A percentile compares a stretch with the other conserved stretches of the same genome.
Evolutionary conservation across 768 basidiomycete genomes (phyloP).

Genomic region (Leccinum fibrillosum): DNA sequence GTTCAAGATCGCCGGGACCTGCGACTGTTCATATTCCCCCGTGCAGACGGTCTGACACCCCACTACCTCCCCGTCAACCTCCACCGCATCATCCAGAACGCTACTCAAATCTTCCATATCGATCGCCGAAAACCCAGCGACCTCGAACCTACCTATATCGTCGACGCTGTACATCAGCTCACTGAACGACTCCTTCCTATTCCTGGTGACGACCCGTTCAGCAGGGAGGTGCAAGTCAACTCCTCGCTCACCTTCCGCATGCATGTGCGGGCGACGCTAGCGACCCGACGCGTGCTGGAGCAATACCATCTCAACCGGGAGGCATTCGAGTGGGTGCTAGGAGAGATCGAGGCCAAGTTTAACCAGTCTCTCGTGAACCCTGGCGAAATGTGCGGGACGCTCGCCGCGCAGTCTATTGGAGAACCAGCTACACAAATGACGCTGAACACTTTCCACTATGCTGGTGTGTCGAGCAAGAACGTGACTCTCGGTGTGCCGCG

Average conservation of each 20-base stretch:
- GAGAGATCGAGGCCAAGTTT: constrained; percentile 95
- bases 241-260: constrained; percentile 91
- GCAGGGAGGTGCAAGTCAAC: constrained; percentile 77
- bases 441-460: constrained; percentile 99
- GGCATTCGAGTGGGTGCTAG: constrained; percentile 96
- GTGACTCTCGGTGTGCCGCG: constrained; percentile 99
- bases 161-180: constrained; percentile 76
- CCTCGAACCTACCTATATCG: constrained; percentile 82
- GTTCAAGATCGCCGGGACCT: constrained; percentile 72
- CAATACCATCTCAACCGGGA: constrained; percentile 84
- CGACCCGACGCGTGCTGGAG: constrained; percentile 83
- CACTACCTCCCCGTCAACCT: constrained; percentile 96
- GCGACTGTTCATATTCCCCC: constrained; percentile 81
- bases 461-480: constrained; percentile 99
- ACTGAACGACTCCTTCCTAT: constrained; percentile 77
- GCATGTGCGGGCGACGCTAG: constrained; percentile 87
- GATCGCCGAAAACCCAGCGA: constrained; percentile 92
- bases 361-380: constrained; percentile 90
- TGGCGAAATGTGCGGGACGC: constrained; percentile 98
- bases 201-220: constrained; percentile 78
- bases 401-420: constrained; percentile 98
- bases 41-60: constrained; percentile 61
- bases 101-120: constrained; percentile 95
- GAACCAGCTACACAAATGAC: constrained; percentile 99
- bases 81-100: constrained; percentile 92